Evolutionary conservation across 106 monocot species (phyloP), one percentile per base, ranked within the genome.

Genomic region (Phalaenopsis equestris): DNA sequence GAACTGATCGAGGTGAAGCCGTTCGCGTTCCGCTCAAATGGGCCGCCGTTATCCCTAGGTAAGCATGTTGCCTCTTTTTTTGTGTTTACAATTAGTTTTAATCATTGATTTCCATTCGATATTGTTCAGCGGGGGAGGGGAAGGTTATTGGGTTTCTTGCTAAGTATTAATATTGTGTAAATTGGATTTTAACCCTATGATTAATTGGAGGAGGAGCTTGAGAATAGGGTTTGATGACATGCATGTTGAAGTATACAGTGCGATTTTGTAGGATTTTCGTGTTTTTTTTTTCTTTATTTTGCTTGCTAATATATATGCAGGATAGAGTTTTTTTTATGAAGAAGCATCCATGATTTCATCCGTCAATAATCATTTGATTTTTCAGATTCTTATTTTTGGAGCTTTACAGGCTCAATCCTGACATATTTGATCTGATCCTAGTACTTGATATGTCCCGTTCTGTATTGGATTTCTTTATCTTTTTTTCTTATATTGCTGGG

Each of bases 1-100:
- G 79, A 67, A 36, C 55, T 77, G n/a, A 77, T 81, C 43, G 86
- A 84, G 43, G 76, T 72, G 12, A 82, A 89, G 79, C 75, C 84
- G 6, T 79, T 79, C 38, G 23, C 48, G 3, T 76, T 76, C 49
- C 49, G 76, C 48, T 49, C 48, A 48, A 76, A 49, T 42, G 76
- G 36, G 30, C 0, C 41, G 17, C n/a, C 30, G 21, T 55, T 82
- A 18, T 48, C 57, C 49, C 77, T 55, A 80, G 83, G 83, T 86
- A 67, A 82, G n/a, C n/a, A 21, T 5, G 12, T 5, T 45, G 19
- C 1, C 42, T 1, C 19, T 6, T 45, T 1, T 45, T 42, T 74
- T 74, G 45, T 14, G 39, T 4, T 45, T 12, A 14, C 39, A 2
- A 38, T 70, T 70, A 14, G 5, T 6, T 64, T 64, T 24, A 21